Percentiles rank a stretch among this genome's conserved stretches.
These are phyloP conservation scores for Eucalyptus coolabah DNA, from an alignment of 345 rosid genomes.

Conservation along the genomic window DNA sequence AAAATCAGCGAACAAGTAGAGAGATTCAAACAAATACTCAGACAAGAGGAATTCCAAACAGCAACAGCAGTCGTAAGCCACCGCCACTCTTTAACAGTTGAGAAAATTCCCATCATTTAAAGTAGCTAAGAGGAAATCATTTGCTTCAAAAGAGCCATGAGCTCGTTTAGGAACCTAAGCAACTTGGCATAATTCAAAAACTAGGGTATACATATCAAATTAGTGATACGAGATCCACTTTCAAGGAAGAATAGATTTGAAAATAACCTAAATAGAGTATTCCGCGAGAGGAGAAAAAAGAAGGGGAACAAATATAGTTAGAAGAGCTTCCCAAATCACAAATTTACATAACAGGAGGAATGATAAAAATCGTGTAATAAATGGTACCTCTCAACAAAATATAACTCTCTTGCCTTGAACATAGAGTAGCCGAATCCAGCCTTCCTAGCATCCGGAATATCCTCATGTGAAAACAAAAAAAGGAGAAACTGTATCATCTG, in stretches of 20 bases:
- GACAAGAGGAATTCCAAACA: neutral
- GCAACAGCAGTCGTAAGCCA: neutral
- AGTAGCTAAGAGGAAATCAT: neutral
- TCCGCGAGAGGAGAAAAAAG: neutral
- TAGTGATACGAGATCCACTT: neutral
- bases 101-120: neutral
- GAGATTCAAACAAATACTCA: neutral
- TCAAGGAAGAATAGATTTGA: neutral
- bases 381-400: conserved; percentile 27
- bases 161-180: neutral
- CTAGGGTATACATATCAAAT: neutral
- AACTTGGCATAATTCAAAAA: neutral
- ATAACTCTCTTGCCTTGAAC: conserved; percentile 17
- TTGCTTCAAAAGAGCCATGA: neutral
- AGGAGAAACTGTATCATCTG: neutral
- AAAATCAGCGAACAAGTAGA: neutral
- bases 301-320: conserved; percentile 19
- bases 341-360: neutral
- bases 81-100: neutral
- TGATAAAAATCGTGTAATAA: conserved; percentile 14
- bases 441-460: conserved; percentile 9
- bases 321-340: conserved; percentile 12
- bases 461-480: conserved; percentile 1
- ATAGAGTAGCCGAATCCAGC: conserved; percentile 1
- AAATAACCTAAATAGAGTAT: conserved; percentile 1